Conservation (phyloP, 768 basidiomycete genomes). For the Boletus rufocinnamomeus region DNA sequence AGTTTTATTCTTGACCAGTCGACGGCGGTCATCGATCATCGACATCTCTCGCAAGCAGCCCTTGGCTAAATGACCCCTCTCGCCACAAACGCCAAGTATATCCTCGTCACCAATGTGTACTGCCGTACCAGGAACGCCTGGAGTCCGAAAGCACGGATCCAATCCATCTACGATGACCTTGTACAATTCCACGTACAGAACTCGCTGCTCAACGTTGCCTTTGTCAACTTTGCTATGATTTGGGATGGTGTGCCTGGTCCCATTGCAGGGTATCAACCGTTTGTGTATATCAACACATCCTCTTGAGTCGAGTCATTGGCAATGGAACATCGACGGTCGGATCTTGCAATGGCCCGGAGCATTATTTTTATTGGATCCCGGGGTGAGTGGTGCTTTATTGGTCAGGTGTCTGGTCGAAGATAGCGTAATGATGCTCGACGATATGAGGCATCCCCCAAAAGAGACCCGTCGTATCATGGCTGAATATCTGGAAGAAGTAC, state of each 20-base stretch:
- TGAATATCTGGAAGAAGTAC: background rate
- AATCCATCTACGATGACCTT: background rate
- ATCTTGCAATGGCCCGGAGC: background rate
- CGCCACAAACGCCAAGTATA: background rate
- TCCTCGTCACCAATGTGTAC: background rate
- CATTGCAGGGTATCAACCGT: no score
- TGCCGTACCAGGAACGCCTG: background rate
- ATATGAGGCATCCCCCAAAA: background rate
- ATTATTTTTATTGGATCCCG: background rate
- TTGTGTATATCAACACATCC: background rate
- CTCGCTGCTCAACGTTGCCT: background rate
- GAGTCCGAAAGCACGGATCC: background rate
- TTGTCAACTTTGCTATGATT: background rate
- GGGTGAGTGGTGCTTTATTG: background rate
- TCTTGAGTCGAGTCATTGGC: background rate
- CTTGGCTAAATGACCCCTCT: background rate
- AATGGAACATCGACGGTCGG: background rate
- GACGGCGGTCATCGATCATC: background rate
- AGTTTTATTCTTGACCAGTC: background rate
- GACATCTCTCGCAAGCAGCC: background rate
- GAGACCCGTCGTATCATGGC: background rate
- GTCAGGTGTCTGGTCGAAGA: background rate
- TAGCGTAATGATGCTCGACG: background rate
- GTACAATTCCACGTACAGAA: background rate
- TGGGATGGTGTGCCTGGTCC: background rate